Base-by-base conservation (phyloP, 768 basidiomycete genomes). In the Lentinula sp. region DNA sequence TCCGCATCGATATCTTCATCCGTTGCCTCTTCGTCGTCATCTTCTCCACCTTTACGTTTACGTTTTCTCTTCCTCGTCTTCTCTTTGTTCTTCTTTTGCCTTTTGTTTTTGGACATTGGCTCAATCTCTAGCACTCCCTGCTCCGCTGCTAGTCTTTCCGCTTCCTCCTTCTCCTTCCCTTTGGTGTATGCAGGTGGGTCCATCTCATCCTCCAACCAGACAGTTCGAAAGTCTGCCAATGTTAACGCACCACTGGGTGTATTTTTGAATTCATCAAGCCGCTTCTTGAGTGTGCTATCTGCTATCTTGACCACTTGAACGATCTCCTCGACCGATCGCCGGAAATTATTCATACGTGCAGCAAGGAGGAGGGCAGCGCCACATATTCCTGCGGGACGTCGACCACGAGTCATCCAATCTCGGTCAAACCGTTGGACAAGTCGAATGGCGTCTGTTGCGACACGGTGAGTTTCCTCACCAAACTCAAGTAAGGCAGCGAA, bases 291-390 rank as follows among this genome's bases (percentile, higher is more conserved):
- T 3, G 97, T 99, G 10, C 87, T 88, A 68, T 98, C 95, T n/a
- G 95, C 93, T 65, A 98, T 97, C 76, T 98, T 99, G 65, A 98
- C 97, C 15, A 99, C 95, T 70, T 99, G 97, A 18, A 98, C 95
- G 51, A 99, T 91, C 73, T 99, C 97, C 69, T 95, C 91, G 10
- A 98, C 81, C 28, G 89, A 92, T 50, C 97, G 80, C 46, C 95
- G 79, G 69, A 96, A 98, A 72, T 97, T 97, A 76, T 96, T 98
- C 97, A 99, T 98, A 28, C 97, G 86, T 36, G 95, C 97, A 0
- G 97, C 97, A 15, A 99, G 84, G 43, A 98, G 81, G 33, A 98
- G 82, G 32, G 93, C 94, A 0, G 97, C 97, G 35, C 97, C 97
- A 69, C 97, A 99, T 63, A 99, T 95, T 20, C 97, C 97, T 0